Conservation (phyloP, 192 early-diverging fungal genomes). For the Coemansia aciculifera region DNA sequence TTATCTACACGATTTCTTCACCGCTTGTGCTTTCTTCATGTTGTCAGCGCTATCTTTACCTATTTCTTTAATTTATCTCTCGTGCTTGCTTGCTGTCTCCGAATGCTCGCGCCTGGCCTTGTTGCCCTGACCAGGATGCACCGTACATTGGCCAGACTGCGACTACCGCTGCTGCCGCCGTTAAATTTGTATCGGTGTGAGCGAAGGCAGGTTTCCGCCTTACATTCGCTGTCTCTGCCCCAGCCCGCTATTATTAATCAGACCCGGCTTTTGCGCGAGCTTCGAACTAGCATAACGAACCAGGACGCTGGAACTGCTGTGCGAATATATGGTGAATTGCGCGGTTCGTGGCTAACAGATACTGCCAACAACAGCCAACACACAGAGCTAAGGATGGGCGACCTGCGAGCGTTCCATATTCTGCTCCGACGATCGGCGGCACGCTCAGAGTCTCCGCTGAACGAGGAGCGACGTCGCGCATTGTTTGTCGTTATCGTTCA, state of each 20-base stretch:
- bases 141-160: not conserved
- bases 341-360: not conserved
- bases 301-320: not conserved
- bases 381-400: constrained; percentile 7
- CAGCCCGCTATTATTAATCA: not conserved
- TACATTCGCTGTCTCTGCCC: not conserved
- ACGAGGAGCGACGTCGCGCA: not conserved
- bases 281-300: not conserved
- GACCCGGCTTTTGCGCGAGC: not conserved
- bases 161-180: not conserved
- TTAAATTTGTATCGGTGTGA: not conserved
- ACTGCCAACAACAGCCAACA: not conserved
- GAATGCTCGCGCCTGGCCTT: constrained; percentile 5
- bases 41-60: not conserved
- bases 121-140: constrained; percentile 1
- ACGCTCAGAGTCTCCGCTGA: not conserved
- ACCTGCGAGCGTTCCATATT: constrained; percentile 35
- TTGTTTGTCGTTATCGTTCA: constrained; percentile 7
- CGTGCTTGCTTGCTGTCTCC: not conserved
- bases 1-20: not conserved
- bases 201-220: not conserved
- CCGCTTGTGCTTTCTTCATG: not conserved
- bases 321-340: constrained; percentile 16
- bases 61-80: not conserved
- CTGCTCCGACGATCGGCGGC: constrained; percentile 13